Conservation (phyloP, 495 filamentous ascomycete genomes). For the Trichocladium uniseriatum region DNA sequence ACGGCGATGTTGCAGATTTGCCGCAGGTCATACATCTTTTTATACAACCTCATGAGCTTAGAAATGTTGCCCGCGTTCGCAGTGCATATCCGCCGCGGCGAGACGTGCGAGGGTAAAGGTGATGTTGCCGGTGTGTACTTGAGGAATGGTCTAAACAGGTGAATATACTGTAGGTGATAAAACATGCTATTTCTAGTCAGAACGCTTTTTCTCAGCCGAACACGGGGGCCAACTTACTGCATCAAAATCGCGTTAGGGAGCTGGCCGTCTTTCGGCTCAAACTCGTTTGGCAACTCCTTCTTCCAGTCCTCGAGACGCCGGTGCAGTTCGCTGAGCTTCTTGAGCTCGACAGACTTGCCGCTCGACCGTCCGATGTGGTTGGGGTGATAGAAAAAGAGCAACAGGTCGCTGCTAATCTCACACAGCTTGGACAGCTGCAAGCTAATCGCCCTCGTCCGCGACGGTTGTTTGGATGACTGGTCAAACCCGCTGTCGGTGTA, state of each 20-base stretch:
- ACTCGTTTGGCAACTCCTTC: slow-evolving; percentile 71
- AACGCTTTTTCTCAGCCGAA: neutral
- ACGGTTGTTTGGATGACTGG: slow-evolving; percentile 62
- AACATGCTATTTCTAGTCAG: slow-evolving; percentile 63
- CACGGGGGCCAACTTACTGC: slow-evolving; percentile 60
- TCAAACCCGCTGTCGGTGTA: slow-evolving; percentile 77
- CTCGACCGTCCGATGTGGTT: slow-evolving; percentile 48
- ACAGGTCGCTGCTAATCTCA: slow-evolving; percentile 86
- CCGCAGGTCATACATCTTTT: slow-evolving; percentile 76
- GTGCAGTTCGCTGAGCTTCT: slow-evolving; percentile 86
- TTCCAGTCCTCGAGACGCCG: slow-evolving; percentile 87
- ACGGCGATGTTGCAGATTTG: slow-evolving; percentile 95
- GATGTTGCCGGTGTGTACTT: slow-evolving; percentile 75
- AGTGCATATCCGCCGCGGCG: slow-evolving; percentile 81
- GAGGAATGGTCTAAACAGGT: slow-evolving; percentile 92
- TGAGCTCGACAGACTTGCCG: slow-evolving; percentile 62
- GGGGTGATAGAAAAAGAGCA: slow-evolving; percentile 87
- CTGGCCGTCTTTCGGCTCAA: slow-evolving; percentile 83
- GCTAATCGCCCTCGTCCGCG: slow-evolving; percentile 72
- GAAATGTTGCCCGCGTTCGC: slow-evolving; percentile 82
- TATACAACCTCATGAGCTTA: slow-evolving; percentile 86
- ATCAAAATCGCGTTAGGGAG: slow-evolving; percentile 83
- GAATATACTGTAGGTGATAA: slow-evolving; percentile 91
- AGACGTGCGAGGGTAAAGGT: slow-evolving; percentile 78
- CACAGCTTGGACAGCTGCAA: slow-evolving; percentile 75